Conservation (phyloP, 108 stramenopile species). For the Skeletonema potamos region DNA sequence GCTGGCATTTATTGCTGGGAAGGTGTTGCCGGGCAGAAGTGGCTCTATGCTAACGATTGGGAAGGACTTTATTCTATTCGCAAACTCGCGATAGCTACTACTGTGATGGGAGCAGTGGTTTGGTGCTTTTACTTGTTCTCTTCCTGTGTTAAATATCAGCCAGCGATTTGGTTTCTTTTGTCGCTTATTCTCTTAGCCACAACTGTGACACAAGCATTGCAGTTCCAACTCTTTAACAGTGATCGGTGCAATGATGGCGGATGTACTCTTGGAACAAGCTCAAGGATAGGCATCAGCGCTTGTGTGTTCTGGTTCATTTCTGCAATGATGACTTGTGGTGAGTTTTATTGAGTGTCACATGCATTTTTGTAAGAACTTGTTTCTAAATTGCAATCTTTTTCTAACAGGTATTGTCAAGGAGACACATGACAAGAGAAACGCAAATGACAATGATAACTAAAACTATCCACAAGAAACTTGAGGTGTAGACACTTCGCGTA, state of each 20-base stretch:
- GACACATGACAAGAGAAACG: background rate
- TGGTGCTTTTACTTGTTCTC: constrained; percentile 22
- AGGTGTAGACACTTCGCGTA: background rate
- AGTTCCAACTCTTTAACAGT: constrained; percentile 12
- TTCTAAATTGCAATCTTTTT: background rate
- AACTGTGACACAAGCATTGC: constrained; percentile 18
- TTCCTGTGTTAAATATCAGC: constrained; percentile 12
- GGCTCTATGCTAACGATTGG: background rate
- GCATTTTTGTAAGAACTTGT: background rate
- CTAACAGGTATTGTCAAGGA: background rate
- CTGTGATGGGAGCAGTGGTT: constrained; percentile 21
- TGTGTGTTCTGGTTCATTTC: constrained; percentile 28
- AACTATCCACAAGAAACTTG: background rate
- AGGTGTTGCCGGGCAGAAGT: constrained; percentile 11
- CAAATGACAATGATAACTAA: background rate
- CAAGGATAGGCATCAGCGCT: constrained; percentile 12
- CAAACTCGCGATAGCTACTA: constrained; percentile 13
- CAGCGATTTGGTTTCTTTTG: constrained; percentile 16
- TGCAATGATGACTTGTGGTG: constrained; percentile 34
- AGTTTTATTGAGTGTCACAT: background rate
- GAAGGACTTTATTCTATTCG: background rate
- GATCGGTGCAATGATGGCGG: constrained; percentile 4
- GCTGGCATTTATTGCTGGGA: constrained; percentile 14
- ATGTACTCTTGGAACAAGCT: constrained; percentile 21
- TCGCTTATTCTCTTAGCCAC: constrained; percentile 19